Evolutionary conservation across 495 filamentous ascomycete species (phyloP), one percentile per base, ranked within the genome.

Genomic region (Aspergillus funiculosus): DNA sequence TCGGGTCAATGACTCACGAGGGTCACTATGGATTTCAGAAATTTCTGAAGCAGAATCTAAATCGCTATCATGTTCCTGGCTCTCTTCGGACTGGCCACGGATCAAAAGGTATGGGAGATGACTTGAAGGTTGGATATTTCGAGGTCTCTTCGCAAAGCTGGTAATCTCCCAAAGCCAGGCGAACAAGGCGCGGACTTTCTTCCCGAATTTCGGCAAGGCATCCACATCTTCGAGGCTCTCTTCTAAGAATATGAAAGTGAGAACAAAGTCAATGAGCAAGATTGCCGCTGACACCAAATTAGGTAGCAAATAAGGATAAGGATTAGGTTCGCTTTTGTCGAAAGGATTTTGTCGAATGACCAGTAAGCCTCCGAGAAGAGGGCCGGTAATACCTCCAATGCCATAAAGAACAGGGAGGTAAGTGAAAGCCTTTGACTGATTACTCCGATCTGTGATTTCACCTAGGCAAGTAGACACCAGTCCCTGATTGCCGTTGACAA

Each of bases 361-460:
- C 35, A 97, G 60, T 45, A 94, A 52, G 0, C 92, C 92, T n/a
- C 92, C 92, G 10, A 97, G 59, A 11, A 91, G 78, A 1, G 92
- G 94, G 0, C 92, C 92, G 0, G 89, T 94, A 51, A 98, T 94
- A 25, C 85, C 87, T 11, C 92, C 92, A 41, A 98, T 69, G 15
- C 90, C 89, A 62, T 98, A 97, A 3, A 98, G 78, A 28, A 95
- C 82, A 0, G 92, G 92, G 11, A 98, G 76, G 69, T 91, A 98
- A 2, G 83, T 86, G 57, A 97, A 98, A 0, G 89, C 91, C 36
- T 76, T 77, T 29, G 83, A 88, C 67, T 98, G 92, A 61, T 98
- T 98, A 50, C 84, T 90, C 29, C 85, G 80, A 57, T 97, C 91
- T 1, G 92, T 98, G 45, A 98, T 84, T 62, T 98, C 92, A 8